These are phyloP conservation scores for Diplodia sapinea DNA, from an alignment of 2,329 filamentous ascomycete genomes.

Conservation along the genomic window DNA sequence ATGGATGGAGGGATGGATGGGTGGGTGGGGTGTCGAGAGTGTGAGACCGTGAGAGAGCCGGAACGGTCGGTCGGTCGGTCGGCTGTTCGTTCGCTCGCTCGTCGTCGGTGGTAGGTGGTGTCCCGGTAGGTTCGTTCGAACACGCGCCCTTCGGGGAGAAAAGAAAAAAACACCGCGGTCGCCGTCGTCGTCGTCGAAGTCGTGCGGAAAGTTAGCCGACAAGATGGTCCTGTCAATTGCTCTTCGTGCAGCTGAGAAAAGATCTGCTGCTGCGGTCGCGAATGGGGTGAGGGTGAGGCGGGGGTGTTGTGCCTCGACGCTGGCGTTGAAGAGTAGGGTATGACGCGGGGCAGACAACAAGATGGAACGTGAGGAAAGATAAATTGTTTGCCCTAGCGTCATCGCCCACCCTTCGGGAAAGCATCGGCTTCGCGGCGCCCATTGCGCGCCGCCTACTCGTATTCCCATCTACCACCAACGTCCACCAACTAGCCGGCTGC, in stretches of 20 bases:
- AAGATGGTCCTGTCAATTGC: background rate
- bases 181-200: too few species aligned
- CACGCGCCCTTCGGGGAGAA: too few species aligned
- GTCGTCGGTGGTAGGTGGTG: too few species aligned
- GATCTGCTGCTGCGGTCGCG: background rate
- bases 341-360: background rate
- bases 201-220: too few species aligned
- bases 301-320: background rate
- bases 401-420: background rate
- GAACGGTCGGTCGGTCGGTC: too few species aligned
- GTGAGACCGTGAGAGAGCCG: background rate
- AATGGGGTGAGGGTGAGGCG: background rate
- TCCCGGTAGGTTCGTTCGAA: too few species aligned
- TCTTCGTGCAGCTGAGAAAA: background rate
- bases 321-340: background rate
- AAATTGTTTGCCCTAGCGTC: slow-evolving; percentile 6
- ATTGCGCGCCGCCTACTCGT: background rate
- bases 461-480: too few species aligned
- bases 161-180: too few species aligned
- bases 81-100: too few species aligned
- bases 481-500: too few species aligned
- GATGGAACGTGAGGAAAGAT: background rate
- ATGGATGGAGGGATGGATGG: too few species aligned
- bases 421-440: slow-evolving; percentile 20
- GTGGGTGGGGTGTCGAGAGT: background rate